Conservation (phyloP, 176 grass and related monocot genomes). For the Eragrostis curvula region DNA sequence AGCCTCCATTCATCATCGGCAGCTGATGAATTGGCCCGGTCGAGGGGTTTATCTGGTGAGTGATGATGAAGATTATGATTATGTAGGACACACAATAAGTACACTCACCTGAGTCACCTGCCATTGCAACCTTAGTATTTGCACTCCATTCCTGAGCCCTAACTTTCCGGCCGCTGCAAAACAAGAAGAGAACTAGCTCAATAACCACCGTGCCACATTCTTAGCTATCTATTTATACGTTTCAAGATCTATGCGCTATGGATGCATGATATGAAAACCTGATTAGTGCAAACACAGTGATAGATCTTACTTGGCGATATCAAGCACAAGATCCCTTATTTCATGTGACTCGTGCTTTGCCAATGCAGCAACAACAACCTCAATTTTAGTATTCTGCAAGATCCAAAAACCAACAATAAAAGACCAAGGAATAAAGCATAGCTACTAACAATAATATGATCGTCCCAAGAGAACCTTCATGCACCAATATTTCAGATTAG, state of each 20-base stretch:
- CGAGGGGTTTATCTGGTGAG: conserved; percentile 9
- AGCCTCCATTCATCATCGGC: conserved; percentile 50
- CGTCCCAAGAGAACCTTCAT: neutral
- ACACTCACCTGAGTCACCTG: neutral
- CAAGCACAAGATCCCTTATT: conserved; percentile 49
- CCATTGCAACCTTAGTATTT: conserved; percentile 27
- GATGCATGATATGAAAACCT: neutral
- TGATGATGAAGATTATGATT: neutral
- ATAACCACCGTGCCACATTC: no score
- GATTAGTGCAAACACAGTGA: neutral
- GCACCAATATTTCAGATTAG: neutral
- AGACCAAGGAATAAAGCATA: conserved; percentile 8
- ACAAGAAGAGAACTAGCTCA: conserved; percentile 14
- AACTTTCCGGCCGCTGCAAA: conserved; percentile 59
- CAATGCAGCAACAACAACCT: conserved; percentile 41
- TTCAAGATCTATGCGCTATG: neutral
- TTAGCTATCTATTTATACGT: neutral
- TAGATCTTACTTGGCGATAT: conserved; percentile 53
- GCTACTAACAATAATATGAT: neutral
- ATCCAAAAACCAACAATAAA: neutral
- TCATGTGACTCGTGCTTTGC: conserved; percentile 54
- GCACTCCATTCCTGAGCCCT: conserved; percentile 51
- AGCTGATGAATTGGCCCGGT: neutral
- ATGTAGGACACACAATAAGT: neutral
- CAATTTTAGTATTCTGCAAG: conserved; percentile 59